These are phyloP conservation scores for Penicillium sp. DNA, from an alignment of 2,329 filamentous ascomycete genomes.

Conservation along the genomic window DNA sequence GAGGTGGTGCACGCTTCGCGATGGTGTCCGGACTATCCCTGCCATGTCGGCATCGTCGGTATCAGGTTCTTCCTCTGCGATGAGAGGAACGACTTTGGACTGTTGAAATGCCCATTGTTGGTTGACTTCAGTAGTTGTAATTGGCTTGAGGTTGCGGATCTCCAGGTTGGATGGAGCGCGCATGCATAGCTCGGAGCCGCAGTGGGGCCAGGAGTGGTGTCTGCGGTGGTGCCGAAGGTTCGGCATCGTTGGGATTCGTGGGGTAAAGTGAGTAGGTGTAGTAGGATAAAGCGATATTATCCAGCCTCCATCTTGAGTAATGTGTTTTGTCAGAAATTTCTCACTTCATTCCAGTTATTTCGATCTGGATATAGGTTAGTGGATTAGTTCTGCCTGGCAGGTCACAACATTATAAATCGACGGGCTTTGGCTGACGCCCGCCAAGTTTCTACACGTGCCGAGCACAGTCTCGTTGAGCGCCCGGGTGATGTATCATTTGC, in stretches of 20 bases:
- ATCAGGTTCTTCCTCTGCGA: conserved; percentile 22
- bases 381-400: conserved; percentile 2
- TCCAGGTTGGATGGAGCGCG: conserved; percentile 23
- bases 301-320: conserved; percentile 4
- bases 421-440: not conserved
- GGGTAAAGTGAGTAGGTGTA: not conserved
- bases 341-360: not conserved
- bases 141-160: conserved; percentile 15
- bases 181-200: conserved; percentile 24
- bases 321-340: not conserved
- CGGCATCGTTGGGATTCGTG: conserved; percentile 22
- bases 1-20: conserved; percentile 19
- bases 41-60: conserved; percentile 35
- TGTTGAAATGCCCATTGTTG: conserved; percentile 15
- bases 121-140: conserved; percentile 1
- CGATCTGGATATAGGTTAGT: not conserved
- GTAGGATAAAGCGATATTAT: not conserved
- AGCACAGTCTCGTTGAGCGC: not conserved
- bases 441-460: not conserved
- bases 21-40: conserved; percentile 30
- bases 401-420: conserved; percentile 15
- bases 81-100: conserved; percentile 10
- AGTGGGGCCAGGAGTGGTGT: conserved; percentile 40
- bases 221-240: conserved; percentile 30
- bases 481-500: conserved; percentile 21